These are phyloP conservation scores for Cercospora citrullina DNA, from an alignment of 2,329 filamentous ascomycete species.

Conservation along the genomic window DNA sequence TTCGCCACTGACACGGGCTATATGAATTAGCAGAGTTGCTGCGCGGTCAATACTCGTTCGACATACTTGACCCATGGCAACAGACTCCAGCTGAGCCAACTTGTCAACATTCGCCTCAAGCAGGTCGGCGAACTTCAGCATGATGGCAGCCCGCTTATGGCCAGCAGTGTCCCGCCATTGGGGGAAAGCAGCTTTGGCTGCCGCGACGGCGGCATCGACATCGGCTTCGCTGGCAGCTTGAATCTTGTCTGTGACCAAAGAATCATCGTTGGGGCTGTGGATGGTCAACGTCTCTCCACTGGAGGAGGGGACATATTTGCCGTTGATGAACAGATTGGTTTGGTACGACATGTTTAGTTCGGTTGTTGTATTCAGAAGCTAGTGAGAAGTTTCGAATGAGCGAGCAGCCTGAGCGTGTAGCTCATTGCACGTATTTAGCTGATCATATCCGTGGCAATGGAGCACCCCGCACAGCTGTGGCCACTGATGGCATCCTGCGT, in stretches of 20 bases:
- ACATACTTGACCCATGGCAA: slow-evolving; percentile 54
- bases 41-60: neutral
- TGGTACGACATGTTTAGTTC: slow-evolving; percentile 22
- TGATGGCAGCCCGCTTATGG: slow-evolving; percentile 59
- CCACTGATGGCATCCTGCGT: neutral
- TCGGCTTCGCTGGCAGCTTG: slow-evolving; percentile 54
- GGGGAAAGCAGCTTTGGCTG: slow-evolving; percentile 61
- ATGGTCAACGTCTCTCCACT: slow-evolving; percentile 2
- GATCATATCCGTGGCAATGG: neutral
- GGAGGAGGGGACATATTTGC: slow-evolving; percentile 24
- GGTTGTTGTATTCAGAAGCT: neutral
- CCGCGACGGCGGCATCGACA: slow-evolving; percentile 57
- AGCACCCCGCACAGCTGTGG: neutral
- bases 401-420: neutral
- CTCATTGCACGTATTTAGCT: neutral
- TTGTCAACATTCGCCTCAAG: slow-evolving; percentile 51
- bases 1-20: slow-evolving; percentile 38
- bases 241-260: slow-evolving; percentile 53
- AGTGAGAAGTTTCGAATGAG: neutral
- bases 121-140: slow-evolving; percentile 61
- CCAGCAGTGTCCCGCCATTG: slow-evolving; percentile 64
- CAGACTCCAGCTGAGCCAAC: slow-evolving; percentile 58
- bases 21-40: neutral
- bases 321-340: slow-evolving; percentile 43
- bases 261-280: slow-evolving; percentile 41